phyloP scores from a whole-genome alignment of 2,329 filamentous ascomycete genomes.

The Parastagonospora nodorum region DNA sequence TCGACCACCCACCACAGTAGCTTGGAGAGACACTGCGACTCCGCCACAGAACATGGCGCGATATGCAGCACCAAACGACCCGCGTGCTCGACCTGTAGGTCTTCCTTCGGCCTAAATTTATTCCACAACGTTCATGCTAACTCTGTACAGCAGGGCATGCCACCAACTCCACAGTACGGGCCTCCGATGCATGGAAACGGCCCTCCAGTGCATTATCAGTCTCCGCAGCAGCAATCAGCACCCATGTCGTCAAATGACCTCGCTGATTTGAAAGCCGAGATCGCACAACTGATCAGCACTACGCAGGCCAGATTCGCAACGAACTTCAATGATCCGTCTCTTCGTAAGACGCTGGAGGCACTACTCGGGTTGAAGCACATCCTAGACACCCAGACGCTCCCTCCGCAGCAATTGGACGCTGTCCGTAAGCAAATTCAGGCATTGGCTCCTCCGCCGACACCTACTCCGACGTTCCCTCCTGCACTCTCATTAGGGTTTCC shows the following conservation, averaged over 20 bases:
- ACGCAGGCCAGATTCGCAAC: conserved; percentile 75
- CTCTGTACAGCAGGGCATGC: conserved; percentile 15
- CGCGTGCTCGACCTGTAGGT: conserved; percentile 45
- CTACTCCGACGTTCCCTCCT: conserved; percentile 41
- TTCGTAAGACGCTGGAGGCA: conserved; percentile 80
- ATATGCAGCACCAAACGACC: conserved; percentile 39
- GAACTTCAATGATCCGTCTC: conserved; percentile 74
- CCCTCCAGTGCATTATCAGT: conserved; percentile 35
- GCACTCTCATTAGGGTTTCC: conserved; percentile 12
- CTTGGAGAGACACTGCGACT: conserved; percentile 75
- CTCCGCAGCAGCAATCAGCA: conserved; percentile 38
- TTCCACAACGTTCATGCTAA: conserved; percentile 2
- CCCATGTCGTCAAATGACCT: conserved; percentile 39
- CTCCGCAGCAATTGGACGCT: conserved; percentile 79
- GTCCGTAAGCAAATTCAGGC: conserved; percentile 85
- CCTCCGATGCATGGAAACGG: conserved; percentile 25
- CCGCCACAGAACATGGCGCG: conserved; percentile 60
- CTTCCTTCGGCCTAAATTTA: neutral
- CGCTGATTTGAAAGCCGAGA: conserved; percentile 79
- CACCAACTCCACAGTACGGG: conserved; percentile 33
- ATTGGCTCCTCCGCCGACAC: conserved; percentile 66
- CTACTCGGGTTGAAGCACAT: conserved; percentile 83
- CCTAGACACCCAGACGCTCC: conserved; percentile 76
- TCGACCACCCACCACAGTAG: conserved; percentile 55
- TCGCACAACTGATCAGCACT: conserved; percentile 75